These are phyloP conservation scores for Scleroderma citrinum DNA, from an alignment of 768 basidiomycete genomes.

Conservation along the genomic window DNA sequence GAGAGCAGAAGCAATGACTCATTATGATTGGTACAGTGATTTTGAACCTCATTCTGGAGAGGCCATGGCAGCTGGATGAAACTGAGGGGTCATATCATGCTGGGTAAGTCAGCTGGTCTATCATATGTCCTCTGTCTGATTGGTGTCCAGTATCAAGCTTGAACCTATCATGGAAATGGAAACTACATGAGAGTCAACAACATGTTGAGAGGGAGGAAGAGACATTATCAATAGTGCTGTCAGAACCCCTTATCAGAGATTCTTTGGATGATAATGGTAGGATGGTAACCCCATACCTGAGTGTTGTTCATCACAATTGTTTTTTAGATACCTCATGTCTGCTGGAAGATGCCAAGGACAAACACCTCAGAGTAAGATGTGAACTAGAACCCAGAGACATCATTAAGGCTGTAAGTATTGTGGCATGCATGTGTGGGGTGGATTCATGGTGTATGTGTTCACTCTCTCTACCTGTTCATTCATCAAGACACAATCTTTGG, in stretches of 20 bases:
- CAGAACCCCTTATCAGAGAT: too few relatives aligned
- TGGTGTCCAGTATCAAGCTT: too few relatives aligned
- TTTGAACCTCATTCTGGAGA: constrained; percentile 36
- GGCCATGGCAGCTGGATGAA: constrained; percentile 79
- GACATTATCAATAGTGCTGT: too few relatives aligned
- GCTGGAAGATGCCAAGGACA: constrained; percentile 81
- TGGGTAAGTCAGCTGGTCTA: constrained; percentile 41
- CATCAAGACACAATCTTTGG: too few relatives aligned
- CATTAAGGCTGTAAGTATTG: constrained; percentile 81
- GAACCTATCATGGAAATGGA: too few relatives aligned
- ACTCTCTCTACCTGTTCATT: too few relatives aligned
- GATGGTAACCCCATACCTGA: too few relatives aligned
- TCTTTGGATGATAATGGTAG: too few relatives aligned
- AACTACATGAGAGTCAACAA: too few relatives aligned
- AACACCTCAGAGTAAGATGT: constrained; percentile 79
- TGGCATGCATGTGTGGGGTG: constrained; percentile 83
- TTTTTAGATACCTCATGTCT: constrained; percentile 45
- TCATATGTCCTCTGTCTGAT: constrained; percentile 19
- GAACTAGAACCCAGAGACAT: constrained; percentile 86
- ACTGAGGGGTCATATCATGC: constrained; percentile 89
- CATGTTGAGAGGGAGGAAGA: neutral
- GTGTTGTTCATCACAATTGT: neutral
- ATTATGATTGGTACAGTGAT: constrained; percentile 56
- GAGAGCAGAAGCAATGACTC: constrained; percentile 70
- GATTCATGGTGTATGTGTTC: constrained; percentile 71